These are phyloP conservation scores for Yamadazyma blattariae DNA, from an alignment of 1,139 yeast species.

Conservation along the genomic window DNA sequence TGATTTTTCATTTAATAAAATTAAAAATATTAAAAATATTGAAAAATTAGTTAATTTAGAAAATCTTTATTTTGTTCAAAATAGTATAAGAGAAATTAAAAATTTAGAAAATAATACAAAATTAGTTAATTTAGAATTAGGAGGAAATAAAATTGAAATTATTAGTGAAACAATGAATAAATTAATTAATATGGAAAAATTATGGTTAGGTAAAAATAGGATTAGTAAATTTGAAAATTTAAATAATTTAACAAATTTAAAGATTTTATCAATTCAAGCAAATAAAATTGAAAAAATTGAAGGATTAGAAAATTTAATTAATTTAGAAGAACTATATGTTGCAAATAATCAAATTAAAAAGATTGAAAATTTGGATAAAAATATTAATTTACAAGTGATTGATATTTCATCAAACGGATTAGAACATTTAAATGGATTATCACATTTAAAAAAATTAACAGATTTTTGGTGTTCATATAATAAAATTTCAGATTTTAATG, in stretches of 20 bases:
- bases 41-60: slow-evolving; percentile 61
- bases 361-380: slow-evolving; percentile 77
- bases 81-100: slow-evolving; percentile 72
- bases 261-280: slow-evolving; percentile 83
- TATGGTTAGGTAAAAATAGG: slow-evolving; percentile 93
- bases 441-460: slow-evolving; percentile 66
- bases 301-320: slow-evolving; percentile 69
- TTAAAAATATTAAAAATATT: slow-evolving; percentile 80
- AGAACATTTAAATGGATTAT: slow-evolving; percentile 57
- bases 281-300: slow-evolving; percentile 78
- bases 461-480: slow-evolving; percentile 95
- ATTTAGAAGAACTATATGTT: slow-evolving; percentile 81
- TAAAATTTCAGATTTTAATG: slow-evolving; percentile 62
- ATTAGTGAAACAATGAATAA: slow-evolving; percentile 58
- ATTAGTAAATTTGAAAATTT: slow-evolving; percentile 68
- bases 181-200: slow-evolving; percentile 59
- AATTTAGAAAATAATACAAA: slow-evolving; percentile 57
- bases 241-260: slow-evolving; percentile 56
- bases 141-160: slow-evolving; percentile 77
- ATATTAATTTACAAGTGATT: slow-evolving; percentile 63
- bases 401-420: slow-evolving; percentile 82
- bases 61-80: slow-evolving; percentile 83
- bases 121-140: slow-evolving; percentile 79
- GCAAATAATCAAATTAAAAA: slow-evolving; percentile 79
- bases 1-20: slow-evolving; percentile 89